Percentiles rank a stretch among this genome's conserved stretches.
Evolutionary conservation across 1,284 basidiomycete genomes (phyloP).

Genomic region (Meripilus lineatus): DNA sequence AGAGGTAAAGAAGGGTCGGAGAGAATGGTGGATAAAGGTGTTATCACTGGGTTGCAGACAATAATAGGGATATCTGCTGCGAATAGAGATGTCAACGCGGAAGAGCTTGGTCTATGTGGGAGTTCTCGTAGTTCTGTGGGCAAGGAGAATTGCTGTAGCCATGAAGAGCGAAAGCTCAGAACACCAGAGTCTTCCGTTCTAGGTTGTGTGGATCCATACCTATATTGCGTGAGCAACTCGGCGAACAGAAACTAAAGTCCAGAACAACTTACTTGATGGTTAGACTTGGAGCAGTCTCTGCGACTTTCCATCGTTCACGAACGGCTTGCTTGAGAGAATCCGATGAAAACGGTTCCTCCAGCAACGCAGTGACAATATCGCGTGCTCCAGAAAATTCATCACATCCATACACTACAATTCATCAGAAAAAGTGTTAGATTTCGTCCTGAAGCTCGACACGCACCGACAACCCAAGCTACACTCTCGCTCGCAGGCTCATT

Average conservation of each 20-base stretch:
- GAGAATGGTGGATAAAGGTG: constrained; percentile 36
- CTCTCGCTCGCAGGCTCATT: constrained; percentile 19
- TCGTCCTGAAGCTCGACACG: constrained; percentile 17
- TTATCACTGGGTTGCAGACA: constrained; percentile 53
- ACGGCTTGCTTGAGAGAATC: constrained; percentile 37
- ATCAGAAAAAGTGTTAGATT: constrained; percentile 8
- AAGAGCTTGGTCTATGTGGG: no score
- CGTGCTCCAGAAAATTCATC: constrained; percentile 46
- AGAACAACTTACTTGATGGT: constrained; percentile 38
- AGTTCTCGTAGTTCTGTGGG: constrained; percentile 47
- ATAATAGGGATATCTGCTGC: constrained; percentile 56
- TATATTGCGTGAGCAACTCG: no score
- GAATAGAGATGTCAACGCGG: constrained; percentile 29
- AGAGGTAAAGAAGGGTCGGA: constrained; percentile 28
- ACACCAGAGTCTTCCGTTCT: background rate
- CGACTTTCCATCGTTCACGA: constrained; percentile 39
- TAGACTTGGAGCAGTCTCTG: constrained; percentile 19
- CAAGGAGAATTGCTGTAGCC: constrained; percentile 46
- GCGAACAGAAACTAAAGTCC: no score
- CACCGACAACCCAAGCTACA: constrained; percentile 42
- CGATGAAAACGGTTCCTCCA: constrained; percentile 63
- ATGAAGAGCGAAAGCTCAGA: constrained; percentile 39
- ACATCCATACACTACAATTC: constrained; percentile 45
- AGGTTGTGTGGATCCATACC: constrained; percentile 18
- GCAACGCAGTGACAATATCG: constrained; percentile 59